Base-by-base conservation (phyloP, 345 rosid genomes). In the Dipteronia dyeriana region DNA sequence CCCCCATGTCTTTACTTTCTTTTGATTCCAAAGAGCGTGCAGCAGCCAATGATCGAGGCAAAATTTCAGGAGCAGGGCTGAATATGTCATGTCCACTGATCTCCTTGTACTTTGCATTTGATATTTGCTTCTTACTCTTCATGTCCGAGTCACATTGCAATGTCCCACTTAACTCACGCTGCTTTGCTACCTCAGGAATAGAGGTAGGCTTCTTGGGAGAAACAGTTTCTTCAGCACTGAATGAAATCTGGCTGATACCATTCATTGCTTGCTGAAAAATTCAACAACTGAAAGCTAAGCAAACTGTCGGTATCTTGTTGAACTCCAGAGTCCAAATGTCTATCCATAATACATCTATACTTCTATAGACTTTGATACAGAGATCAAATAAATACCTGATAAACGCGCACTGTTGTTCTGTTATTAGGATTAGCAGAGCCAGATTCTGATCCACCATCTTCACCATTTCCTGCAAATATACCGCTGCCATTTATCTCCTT, bases 401-500 rank as follows among this genome's bases (percentile, higher is more conserved):
- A 89, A 78, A 84, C 76, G 53, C 94, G 92, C 57, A 92, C 31
- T 7, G 92, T 89, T 0, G 97, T 92, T 82, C 78, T 86, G 71
- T 70, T 81, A 68, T 74, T 78, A 6, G 83, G 86, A 78, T 80
- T 85, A 45, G 85, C 82, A 71, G 70, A 76, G 76, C 85, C 86
- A 51, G 91, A 71, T 81, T 90, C 97, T 22, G 87, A 78, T 9
- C 79, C 80, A 26, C 72, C 87, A 51, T 84, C 78, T 65, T 82
- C 89, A 79, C 81, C 87, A 75, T 85, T 74, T 34, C 70, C 85
- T 1, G 82, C 70, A 75, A 93, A 90, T 51, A 93, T 93, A 75
- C 94, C 94, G 64, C 94, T 93, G n/a, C 97, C 97, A 70, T 90
- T 89, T 81, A 93, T 93, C 86, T 93, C 97, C 73, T 93, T 93